Evolutionary conservation across 225 moss, liverwort and hornwort species (phyloP), one percentile per base, ranked within the genome.

Genomic region (Anthoceros angustus): DNA sequence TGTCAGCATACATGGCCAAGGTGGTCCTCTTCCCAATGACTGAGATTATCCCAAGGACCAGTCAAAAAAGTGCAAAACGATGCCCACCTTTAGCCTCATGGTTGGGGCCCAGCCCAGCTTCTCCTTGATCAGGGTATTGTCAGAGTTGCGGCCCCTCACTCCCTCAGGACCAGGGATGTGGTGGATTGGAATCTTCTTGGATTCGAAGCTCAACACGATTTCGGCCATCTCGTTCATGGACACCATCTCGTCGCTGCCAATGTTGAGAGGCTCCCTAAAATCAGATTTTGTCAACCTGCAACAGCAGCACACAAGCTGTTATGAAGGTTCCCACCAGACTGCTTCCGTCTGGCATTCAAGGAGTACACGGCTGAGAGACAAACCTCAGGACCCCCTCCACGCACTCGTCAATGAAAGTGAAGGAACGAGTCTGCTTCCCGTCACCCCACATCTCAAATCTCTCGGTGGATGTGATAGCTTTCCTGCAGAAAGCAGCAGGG

Each of bases 371-470:
- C 20, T 18, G 10, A 18, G 45, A 64, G 42, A 39, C 41, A 70
- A 32, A 86, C 87, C 90, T 70, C 2, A 94, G 66, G 4, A 94
- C 93, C 48, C 90, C 93, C 74, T 94, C 90, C 5, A 87, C 93
- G 69, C 90, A 94, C 75, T 94, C 87, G 61, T 94, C 90, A 62
- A 94, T 94, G 65, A 90, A 94, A 41, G 93, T 94, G 79, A 94
- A 94, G 0, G 90, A 91, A 6, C 86, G 80, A 0, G 90, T 91
- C 73, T 91, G 90, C 64, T 81, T 78, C 68, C 86, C 87, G 76
- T 91, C 87, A 63, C 87, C 90, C 90, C 90, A 90, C 90, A 90
- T 90, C 73, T 90, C 90, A 63, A 87, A 87, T 3, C 68, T n/a
- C 60, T 86, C 79, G 1, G 79, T 78, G 11, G 87, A 83, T 25